Evolutionary conservation across 1,284 basidiomycete species (phyloP), one percentile per base, ranked within the genome.

Genomic region (Gomphus bonarii): DNA sequence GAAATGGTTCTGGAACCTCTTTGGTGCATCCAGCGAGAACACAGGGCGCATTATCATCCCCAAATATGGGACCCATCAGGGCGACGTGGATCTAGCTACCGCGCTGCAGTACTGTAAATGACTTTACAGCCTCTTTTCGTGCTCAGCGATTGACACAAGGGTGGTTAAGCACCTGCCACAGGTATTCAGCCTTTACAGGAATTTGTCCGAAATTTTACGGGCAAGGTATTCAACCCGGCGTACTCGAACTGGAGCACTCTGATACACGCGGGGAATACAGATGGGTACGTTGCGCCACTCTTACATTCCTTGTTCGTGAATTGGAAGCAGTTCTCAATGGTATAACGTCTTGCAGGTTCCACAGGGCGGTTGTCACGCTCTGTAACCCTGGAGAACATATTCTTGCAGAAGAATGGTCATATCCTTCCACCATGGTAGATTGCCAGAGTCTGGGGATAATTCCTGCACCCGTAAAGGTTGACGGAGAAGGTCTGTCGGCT

Each of bases 311-410:
- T 11, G 42, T 36, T 52, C 30, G 44, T 42, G 12, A 12, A 28
- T 14, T 48, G 14, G 25, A 18, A 16, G 12, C 16, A 42, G 28
- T 40, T 35, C 1, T 36, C 43, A 43, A 12, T 49, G 30, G n/a
- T 30, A 18, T n/a, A 6, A 30, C 14, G n/a, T 16, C 12, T 25
- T 44, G 48, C 52, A 80, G 56, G n/a, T 30, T 44, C 20, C 14
- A 40, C n/a, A 48, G 81, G 62, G 70, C 72, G 12, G 69, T 79
- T 3, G 67, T 68, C 46, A 80, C 80, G 6, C 70, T 93, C 12
- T 81, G 82, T 65, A 86, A 92, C 64, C 76, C 77, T 1, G 89
- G 88, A 8, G 88, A 93, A 62, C 76, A 78, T 8, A 73, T 91
- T 49, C 67, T 93, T 1, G 79, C 81, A 16, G 84, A 85, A 54